Evolutionary conservation across 176 grass and related monocot genomes (phyloP), one percentile per base, ranked within the genome.

Genomic region (Eragrostis nindensis): DNA sequence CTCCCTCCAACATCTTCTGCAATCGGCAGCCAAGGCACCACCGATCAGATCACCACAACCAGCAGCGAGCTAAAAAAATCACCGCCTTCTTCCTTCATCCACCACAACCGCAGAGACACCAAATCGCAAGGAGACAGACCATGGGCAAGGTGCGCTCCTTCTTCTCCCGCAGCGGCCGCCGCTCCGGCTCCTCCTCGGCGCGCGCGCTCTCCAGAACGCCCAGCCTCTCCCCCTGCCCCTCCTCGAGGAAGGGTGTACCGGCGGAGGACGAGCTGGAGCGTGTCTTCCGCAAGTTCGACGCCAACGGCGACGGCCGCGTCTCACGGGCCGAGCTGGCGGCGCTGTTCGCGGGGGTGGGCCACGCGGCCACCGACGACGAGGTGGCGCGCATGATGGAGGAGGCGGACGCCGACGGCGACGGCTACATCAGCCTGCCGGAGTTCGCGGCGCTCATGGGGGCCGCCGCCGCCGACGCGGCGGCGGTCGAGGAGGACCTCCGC

Each of bases 241-340:
- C 40, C 0, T 46, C 0, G 27, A 1, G 30, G 5, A 3, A 27
- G 14, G 2, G 27, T n/a, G 11, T 19, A 11, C 30, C 26, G 70
- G 44, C 25, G 59, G n/a, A 46, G 17, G 84, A 71, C 41, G 96
- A 95, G 80, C 69, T 90, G 62, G 84, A 88, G 89, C 86, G 93
- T 2, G 85, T 99, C 18, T 99, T 99, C 82, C 77, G 84, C 5
- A 99, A 99, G 87, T 99, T 99, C 80, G 96, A 99, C 84, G 80
- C 89, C 0, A 91, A 99, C 76, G 97, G 97, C 10, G 97, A 99
- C 78, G 97, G 97, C 0, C 80, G 52, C 55, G 91, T 99, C 76
- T 95, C 92, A 17, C 88, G 84, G 0, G 3, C 65, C 1, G 93
- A 95, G 85, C 93, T 99, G 10, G 89, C 88, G 1, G 68, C 87